phyloP scores from a whole-genome alignment of 495 filamentous ascomycete genomes.

The Talaromyces trachyspermus region DNA sequence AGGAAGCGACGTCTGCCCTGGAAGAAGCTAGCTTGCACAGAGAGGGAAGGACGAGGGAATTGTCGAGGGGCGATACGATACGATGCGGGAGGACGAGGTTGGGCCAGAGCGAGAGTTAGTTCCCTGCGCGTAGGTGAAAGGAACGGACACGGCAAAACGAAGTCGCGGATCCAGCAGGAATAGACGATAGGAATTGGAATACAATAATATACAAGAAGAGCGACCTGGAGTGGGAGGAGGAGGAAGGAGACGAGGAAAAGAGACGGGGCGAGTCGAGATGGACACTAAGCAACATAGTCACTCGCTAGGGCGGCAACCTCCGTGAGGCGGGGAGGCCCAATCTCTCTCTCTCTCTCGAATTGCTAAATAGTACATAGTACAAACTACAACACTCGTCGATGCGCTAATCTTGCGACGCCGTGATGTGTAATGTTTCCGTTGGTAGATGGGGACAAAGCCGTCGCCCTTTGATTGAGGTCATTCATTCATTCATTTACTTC shows the following conservation, averaged over 20 bases:
- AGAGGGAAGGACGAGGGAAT: background rate
- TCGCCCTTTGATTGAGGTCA: no score
- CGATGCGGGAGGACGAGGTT: background rate
- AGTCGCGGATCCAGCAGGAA: conserved; percentile 7
- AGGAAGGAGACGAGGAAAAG: conserved; percentile 23
- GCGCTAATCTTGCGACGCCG: no score
- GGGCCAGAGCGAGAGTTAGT: no score
- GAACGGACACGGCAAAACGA: background rate
- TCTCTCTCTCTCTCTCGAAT: background rate
- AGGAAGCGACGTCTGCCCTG: background rate
- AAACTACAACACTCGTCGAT: no score
- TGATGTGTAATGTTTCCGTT: no score
- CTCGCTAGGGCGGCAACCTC: background rate
- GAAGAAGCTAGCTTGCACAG: background rate
- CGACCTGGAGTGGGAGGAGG: conserved; percentile 18
- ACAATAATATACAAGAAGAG: conserved; percentile 25
- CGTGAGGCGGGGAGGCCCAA: conserved; percentile 10
- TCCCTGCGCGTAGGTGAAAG: no score
- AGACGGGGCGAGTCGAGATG: conserved; percentile 17
- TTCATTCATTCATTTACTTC: no score
- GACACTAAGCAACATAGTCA: background rate
- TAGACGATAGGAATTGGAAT: conserved; percentile 25
- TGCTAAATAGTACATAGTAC: background rate
- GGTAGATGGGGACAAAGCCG: no score
- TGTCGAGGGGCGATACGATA: background rate